Base-by-base conservation (phyloP, 495 filamentous ascomycete species). In the Penicillium crystallinum region DNA sequence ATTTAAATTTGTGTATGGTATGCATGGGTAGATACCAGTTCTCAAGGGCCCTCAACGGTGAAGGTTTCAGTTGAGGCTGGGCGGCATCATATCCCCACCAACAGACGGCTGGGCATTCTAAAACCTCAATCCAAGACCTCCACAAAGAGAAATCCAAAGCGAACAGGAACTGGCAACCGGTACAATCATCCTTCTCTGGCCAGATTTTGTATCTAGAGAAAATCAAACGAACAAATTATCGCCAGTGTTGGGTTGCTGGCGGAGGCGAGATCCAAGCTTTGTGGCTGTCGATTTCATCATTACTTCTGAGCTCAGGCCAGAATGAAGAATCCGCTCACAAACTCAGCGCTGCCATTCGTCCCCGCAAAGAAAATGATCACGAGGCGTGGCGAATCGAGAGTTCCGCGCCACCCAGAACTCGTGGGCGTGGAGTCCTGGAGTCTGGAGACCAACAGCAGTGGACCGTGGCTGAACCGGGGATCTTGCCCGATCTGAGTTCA, bases 211-310 rank as follows among this genome's bases (percentile, higher is more conserved):
- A 14, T 27, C 19, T 6, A 39, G 19, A 12, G 19, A 15, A 17
- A 17, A 17, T 17, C 0, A 15, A 11, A 36, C 15, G 34, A 15
- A 36, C 17, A 4, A 11, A 7, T 3, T 7, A 27, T 27, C 23
- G 23, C n/a, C n/a, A n/a, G n/a, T n/a, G 23, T 34, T n/a, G 9
- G 4, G 11, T 4, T 7, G 9, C 12, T 34, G 27, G 5, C 37
- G 22, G 51, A 44, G 35, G 23, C 33, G 6, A 43, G 39, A 47
- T 9, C 38, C 41, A 52, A 51, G 45, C 57, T 44, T 60, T 47
- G 39, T 36, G 43, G 46, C 54, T 46, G 52, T 41, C 49, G 36
- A 57, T 55, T 40, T 42, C 58, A 61, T 55, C 55, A 61, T 31
- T 34, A 40, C 39, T 45, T 33, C 33, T 29, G 9, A 7, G 17